Evolutionary conservation across 805 yeast species (phyloP), one percentile per base, ranked within the genome.

Genomic region (Saccharomycopsis lassenensis): DNA sequence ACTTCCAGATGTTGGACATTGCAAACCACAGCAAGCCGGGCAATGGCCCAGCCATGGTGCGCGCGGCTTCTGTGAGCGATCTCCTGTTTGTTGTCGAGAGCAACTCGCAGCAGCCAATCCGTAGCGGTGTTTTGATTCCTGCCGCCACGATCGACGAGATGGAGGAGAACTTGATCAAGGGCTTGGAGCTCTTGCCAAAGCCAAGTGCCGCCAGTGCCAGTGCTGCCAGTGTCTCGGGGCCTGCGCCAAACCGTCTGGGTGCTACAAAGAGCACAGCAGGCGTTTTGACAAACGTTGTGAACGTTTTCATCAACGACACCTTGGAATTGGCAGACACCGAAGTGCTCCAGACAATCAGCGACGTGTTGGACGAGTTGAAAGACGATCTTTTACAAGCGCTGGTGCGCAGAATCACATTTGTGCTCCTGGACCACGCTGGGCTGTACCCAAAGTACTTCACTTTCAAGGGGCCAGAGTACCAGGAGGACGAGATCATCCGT

Each of bases 391-490:
- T 64, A 39, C 68, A 71, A 15, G 76, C 84, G 43, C 72, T 78
- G 33, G 71, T 93, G 43, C 89, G 98, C 63, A 87, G 98, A 67
- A 69, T 91, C 39, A 83, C 98, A 2, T 85, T 91, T 61, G 82
- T 86, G 42, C 67, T 91, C 48, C 94, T 94, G 43, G 75, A 77
- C 56, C 71, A 68, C 37, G 76, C 75, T 51, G 97, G 97, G 46
- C 57, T 81, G 33, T 87, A 89, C 60, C 98, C 98, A 50, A 83
- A 81, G 59, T 91, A 89, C 67, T 91, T 78, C 66, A 91, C 97
- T 25, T 91, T 84, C 72, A 83, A 82, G 52, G 94, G 89, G 44
- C 94, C 94, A 35, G 69, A 69, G 24, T 91, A 81, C 56, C 52
- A 50, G 24, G 99, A 91, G 63, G 94, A 91, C 63, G 75, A 78